Evolutionary conservation across 805 yeast species (phyloP), one percentile per base, ranked within the genome.

Genomic region (Cyberlindnera veronae): DNA sequence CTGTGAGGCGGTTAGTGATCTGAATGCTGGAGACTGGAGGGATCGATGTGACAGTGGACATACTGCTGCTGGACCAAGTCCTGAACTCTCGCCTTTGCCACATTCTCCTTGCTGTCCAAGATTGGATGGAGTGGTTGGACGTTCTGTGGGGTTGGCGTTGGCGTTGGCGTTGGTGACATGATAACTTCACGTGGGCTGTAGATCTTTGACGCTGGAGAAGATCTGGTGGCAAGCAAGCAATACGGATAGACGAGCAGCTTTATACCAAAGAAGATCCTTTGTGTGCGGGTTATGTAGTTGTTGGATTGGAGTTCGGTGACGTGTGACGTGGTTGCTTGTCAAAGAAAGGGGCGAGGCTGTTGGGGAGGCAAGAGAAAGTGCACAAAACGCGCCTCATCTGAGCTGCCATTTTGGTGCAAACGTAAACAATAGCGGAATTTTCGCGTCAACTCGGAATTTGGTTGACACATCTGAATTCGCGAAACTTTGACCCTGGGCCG

Each of bases 121-220:
- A 54, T 55, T 15, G 57, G 61, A 32, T 57, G 61, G 34, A 57
- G 41, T 2, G 61, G 61, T 38, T 57, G 56, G 7, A 55, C 48
- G 13, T 52, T 50, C 23, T 42, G 47, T 34, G 56, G 42, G 3
- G 33, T 33, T 21, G 30, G 20, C 5, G 29, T 36, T n/a, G 32
- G 32, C 5, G 38, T 32, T 21, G 35, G 35, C 17, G 35, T 21
- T 32, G 30, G 30, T 28, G 30, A 28, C 30, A 28, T 14, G 18
- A 14, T n/a, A 14, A 7, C 18, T 13, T 26, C 29, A 9, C 29
- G 17, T 28, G 17, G 17, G 30, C 17, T 28, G 7, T 14, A 14
- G 30, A 28, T 28, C 30, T 22, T 22, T 9, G 26, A n/a, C n/a
- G n/a, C n/a, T n/a, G n/a, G n/a, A n/a, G n/a, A n/a, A n/a, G n/a